A percentile compares a stretch with the other conserved stretches of the same genome.
Conservation (phyloP, 768 basidiomycete genomes). For the Pleurotus giganteus region DNA sequence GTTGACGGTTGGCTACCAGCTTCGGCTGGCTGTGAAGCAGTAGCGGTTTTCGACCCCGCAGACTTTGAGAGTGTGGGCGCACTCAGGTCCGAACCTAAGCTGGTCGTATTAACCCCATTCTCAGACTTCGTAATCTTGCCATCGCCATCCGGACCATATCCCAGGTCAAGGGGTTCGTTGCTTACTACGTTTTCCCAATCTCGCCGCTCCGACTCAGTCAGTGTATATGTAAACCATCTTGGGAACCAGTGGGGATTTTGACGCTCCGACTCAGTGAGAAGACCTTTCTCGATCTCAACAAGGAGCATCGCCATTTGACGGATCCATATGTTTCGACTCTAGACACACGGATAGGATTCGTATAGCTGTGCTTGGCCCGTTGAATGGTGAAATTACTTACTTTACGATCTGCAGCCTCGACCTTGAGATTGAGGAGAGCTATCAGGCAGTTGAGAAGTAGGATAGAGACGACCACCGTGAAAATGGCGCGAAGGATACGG, state of each 20-base stretch:
- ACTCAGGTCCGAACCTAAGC: too few species aligned
- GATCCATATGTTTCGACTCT: slow-evolving; percentile 1
- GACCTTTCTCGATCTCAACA: background rate
- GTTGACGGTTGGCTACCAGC: too few species aligned
- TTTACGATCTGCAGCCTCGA: background rate
- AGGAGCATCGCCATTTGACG: slow-evolving; percentile 1
- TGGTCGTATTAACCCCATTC: background rate
- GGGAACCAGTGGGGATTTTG: background rate
- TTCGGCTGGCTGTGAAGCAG: too few species aligned
- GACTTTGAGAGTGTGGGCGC: background rate
- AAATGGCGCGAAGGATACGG: background rate
- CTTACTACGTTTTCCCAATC: background rate
- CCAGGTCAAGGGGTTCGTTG: background rate
- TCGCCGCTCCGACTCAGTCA: background rate
- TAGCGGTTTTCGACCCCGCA: too few species aligned
- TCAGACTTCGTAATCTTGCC: background rate
- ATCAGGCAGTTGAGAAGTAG: background rate
- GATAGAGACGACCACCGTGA: background rate
- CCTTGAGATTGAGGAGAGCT: background rate
- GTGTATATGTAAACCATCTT: background rate
- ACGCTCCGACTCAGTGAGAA: background rate
- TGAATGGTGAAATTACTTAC: background rate
- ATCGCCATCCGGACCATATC: background rate
- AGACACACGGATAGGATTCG: background rate
- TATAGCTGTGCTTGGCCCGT: background rate